phyloP scores from a whole-genome alignment of 2,329 filamentous ascomycete genomes.

The Lachnellula occidentalis region DNA sequence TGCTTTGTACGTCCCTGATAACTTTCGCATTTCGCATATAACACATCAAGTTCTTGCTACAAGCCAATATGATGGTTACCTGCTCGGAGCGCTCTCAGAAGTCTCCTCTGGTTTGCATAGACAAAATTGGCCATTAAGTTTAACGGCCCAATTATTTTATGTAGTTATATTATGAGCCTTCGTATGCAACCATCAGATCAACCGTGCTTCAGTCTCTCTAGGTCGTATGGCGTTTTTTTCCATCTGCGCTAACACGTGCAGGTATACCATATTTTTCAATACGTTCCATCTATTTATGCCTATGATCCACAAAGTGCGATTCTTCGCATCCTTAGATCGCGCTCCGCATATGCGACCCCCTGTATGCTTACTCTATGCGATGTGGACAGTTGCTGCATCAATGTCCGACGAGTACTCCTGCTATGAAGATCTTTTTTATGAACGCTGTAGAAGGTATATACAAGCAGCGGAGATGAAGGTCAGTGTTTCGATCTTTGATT shows the following conservation, averaged over 20 bases:
- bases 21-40: constrained; percentile 9
- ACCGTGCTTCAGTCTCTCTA: neutral
- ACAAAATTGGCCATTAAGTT: neutral
- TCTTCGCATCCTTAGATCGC: constrained; percentile 66
- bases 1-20: constrained; percentile 57
- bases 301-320: constrained; percentile 72
- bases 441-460: constrained; percentile 73
- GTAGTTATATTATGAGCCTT: neutral
- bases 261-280: constrained; percentile 69
- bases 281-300: constrained; percentile 68
- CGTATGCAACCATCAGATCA: neutral
- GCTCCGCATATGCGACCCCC: constrained; percentile 72
- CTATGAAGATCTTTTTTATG: constrained; percentile 75
- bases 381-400: constrained; percentile 77
- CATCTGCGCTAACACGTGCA: constrained; percentile 31
- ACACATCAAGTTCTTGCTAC: neutral
- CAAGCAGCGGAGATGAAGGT: constrained; percentile 80
- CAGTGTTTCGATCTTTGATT: constrained; percentile 10
- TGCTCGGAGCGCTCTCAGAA: neutral
- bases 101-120: neutral
- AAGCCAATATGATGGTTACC: neutral
- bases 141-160: neutral
- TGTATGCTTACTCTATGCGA: constrained; percentile 76
- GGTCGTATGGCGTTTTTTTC: neutral
- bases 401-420: constrained; percentile 65